Percentiles rank a stretch among this genome's conserved stretches.
phyloP scores from a whole-genome alignment of 352 stramenopile species.

The Albugo candida region DNA sequence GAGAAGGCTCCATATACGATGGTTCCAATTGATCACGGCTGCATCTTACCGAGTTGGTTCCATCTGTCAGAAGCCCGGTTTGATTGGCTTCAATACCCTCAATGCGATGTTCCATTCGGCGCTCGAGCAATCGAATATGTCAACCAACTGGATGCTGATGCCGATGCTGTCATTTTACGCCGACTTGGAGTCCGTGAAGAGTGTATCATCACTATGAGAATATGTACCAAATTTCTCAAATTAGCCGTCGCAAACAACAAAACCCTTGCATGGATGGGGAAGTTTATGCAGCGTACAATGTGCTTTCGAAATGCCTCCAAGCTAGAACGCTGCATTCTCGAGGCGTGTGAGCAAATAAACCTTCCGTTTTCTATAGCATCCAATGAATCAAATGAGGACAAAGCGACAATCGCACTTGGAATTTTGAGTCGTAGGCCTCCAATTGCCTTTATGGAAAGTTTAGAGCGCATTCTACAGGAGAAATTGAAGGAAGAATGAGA shows the following conservation, averaged over 20 bases:
- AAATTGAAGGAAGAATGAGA: too few species aligned
- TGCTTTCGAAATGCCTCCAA: conserved; percentile 46
- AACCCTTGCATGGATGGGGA: conserved; percentile 45
- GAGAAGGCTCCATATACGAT: conserved; percentile 63
- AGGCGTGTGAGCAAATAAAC: conserved; percentile 18
- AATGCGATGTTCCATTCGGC: conserved; percentile 38
- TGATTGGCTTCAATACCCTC: conserved; percentile 64
- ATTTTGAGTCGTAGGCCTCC: conserved; percentile 47
- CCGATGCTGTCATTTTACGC: conserved; percentile 27
- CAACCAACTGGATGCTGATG: conserved; percentile 21
- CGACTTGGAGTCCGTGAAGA: conserved; percentile 44
- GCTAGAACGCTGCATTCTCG: conserved; percentile 26
- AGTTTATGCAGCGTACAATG: conserved; percentile 37
- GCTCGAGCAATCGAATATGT: conserved; percentile 26
- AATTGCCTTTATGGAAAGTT: conserved; percentile 29
- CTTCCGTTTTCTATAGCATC: conserved; percentile 34
- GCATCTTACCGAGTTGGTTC: conserved; percentile 63
- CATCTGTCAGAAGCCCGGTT: conserved; percentile 58
- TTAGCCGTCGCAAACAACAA: conserved; percentile 22
- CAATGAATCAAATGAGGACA: conserved; percentile 42
- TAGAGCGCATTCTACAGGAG: conserved; percentile 16
- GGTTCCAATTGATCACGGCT: conserved; percentile 57
- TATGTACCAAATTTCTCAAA: conserved; percentile 56
- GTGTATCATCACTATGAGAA: conserved; percentile 48
- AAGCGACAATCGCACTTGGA: conserved; percentile 22